phyloP scores from a whole-genome alignment of 208 protist genomes.

The Endotrypanum monterogeii region DNA sequence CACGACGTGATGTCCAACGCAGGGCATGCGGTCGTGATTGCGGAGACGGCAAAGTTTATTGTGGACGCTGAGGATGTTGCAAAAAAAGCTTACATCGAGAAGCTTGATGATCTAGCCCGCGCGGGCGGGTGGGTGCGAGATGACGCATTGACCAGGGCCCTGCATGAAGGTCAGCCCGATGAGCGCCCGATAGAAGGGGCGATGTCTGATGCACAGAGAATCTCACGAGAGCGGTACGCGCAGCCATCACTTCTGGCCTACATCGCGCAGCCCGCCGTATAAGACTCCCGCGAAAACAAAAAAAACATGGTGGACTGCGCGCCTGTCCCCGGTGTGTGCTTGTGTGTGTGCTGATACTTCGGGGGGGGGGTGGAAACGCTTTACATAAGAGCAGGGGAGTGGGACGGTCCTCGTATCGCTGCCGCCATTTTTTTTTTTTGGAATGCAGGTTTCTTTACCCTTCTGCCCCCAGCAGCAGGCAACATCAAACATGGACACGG shows the following conservation, averaged over 20 bases:
- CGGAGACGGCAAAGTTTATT: constrained; percentile 92
- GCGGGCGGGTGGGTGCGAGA: constrained; percentile 52
- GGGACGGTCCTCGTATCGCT: not conserved
- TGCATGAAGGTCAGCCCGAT: constrained; percentile 64
- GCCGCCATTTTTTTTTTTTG: not conserved
- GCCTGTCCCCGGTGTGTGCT: no score
- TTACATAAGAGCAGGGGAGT: not conserved
- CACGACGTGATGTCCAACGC: constrained; percentile 34
- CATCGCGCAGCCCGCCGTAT: not conserved
- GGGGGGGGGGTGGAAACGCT: no score
- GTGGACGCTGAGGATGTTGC: constrained; percentile 77
- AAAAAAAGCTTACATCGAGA: constrained; percentile 72
- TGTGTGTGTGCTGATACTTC: no score
- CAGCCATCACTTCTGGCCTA: constrained; percentile 74
- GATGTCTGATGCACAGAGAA: constrained; percentile 47
- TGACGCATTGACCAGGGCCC: constrained; percentile 31
- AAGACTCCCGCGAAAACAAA: no score
- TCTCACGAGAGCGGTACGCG: constrained; percentile 51
- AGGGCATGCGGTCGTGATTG: constrained; percentile 62
- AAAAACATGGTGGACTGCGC: not conserved
- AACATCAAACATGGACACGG: not conserved
- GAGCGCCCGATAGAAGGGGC: constrained; percentile 34
- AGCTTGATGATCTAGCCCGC: constrained; percentile 55
- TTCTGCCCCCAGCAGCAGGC: not conserved
- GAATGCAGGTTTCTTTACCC: not conserved